Evolutionary conservation across 164 flowering plant genomes (phyloP), one percentile per base, ranked within the genome.

Genomic region (Platanus orientalis): DNA sequence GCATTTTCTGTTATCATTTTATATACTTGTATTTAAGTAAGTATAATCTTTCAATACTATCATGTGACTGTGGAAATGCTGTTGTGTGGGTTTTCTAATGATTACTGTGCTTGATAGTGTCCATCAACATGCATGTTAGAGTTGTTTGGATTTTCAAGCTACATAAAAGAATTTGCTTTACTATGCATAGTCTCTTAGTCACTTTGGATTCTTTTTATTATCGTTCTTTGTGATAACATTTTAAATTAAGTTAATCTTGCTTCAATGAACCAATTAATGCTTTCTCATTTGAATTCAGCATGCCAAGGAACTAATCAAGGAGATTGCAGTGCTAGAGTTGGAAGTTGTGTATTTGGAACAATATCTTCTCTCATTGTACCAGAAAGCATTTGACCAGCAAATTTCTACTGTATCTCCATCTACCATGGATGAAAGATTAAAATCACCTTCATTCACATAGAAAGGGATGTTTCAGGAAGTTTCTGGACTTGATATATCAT

Each of bases 321-420:
- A 93, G 64, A 84, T 89, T 44, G 83, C 94, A 24, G 72, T 78
- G 20, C 53, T 94, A 56, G 98, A 94, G 69, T 23, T 83, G 67
- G 93, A 94, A 83, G 82, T 90, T 29, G 61, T 58, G 61, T 71
- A 86, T 63, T 73, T 89, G 78, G 98, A 94, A 63, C 78, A 79
- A 47, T 80, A 86, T 79, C 92, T 94, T 65, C 88, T 94, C 21
- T 82, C 92, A 26, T 30, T 89, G 75, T 90, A 90, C 49, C 82
- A 92, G 36, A 83, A 78, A 72, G 89, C 94, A 21, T 90, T 86
- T 71, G 86, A 80, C 73, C 82, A 77, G 55, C 82, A 80, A 72
- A 27, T 60, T 42, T 67, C 84, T 32, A 23, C 78, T 7, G 63
- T 69, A 56, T 75, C 88, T 54, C 88, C 82, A 44, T 49, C 81